Conservation (phyloP, 1,284 basidiomycete species). For the Pseudozyma tsukubaensis region DNA sequence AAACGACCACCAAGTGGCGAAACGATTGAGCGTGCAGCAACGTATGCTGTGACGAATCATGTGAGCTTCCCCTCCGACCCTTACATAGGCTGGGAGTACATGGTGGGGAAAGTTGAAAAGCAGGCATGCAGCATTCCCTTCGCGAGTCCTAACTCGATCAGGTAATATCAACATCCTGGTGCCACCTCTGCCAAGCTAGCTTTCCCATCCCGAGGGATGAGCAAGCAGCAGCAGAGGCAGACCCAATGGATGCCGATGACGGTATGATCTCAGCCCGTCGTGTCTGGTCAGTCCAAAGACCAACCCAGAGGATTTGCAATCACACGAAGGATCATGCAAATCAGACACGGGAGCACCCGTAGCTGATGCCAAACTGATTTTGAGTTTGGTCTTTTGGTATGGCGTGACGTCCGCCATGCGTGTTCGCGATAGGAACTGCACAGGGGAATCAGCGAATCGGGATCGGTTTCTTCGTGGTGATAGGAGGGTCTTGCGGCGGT, state of each 20-base stretch:
- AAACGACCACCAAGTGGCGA: not conserved
- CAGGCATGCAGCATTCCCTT: constrained; percentile 67
- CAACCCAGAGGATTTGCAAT: constrained; percentile 23
- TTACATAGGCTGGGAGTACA: constrained; percentile 20
- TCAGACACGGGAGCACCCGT: constrained; percentile 63
- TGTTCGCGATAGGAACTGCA: constrained; percentile 8
- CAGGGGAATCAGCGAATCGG: not conserved
- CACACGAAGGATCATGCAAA: constrained; percentile 7
- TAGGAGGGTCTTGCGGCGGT: not conserved
- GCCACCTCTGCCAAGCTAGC: not conserved
- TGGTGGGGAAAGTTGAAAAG: constrained; percentile 5
- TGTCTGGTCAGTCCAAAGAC: constrained; percentile 17
- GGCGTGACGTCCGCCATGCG: constrained; percentile 36
- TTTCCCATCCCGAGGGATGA: too few relatives aligned
- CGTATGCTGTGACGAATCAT: not conserved
- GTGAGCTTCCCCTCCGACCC: not conserved
- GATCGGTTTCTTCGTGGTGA: not conserved
- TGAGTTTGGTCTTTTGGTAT: constrained; percentile 41
- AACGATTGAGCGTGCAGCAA: not conserved
- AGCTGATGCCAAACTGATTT: constrained; percentile 59
- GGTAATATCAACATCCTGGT: constrained; percentile 55
- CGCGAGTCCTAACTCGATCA: constrained; percentile 70
- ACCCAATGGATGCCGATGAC: constrained; percentile 45
- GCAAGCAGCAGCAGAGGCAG: not conserved
- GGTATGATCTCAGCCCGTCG: constrained; percentile 61